Percentiles rank a stretch among this genome's conserved stretches.
These are phyloP conservation scores for Lentinula aciculospora DNA, from an alignment of 768 basidiomycete species.

Conservation along the genomic window DNA sequence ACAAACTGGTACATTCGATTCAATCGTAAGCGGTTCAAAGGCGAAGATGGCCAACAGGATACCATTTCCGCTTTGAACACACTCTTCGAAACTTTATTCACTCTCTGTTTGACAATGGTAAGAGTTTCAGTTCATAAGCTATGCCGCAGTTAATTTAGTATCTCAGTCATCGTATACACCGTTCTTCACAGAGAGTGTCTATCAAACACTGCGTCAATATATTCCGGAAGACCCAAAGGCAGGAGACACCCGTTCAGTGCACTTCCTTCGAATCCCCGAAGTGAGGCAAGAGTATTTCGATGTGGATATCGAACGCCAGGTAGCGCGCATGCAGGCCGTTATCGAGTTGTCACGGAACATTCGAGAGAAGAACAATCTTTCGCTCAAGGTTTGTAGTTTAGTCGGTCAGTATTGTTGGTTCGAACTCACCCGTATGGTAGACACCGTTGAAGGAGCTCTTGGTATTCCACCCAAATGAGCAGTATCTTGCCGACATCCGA, in stretches of 20 bases:
- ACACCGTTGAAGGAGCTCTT: slow-evolving; percentile 89
- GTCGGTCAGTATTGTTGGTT: background rate
- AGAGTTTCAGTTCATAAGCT: slow-evolving; percentile 16
- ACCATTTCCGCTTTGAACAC: slow-evolving; percentile 88
- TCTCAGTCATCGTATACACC: slow-evolving; percentile 89
- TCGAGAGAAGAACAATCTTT: slow-evolving; percentile 81
- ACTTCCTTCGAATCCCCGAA: slow-evolving; percentile 92
- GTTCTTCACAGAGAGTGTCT: slow-evolving; percentile 94
- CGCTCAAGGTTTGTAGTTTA: slow-evolving; percentile 71
- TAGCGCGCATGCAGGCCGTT: slow-evolving; percentile 90
- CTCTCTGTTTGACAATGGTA: slow-evolving; percentile 93
- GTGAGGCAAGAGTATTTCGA: slow-evolving; percentile 96
- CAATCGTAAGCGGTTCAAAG: slow-evolving; percentile 93
- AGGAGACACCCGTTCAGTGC: slow-evolving; percentile 85
- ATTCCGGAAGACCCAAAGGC: slow-evolving; percentile 70
- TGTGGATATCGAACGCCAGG: slow-evolving; percentile 87
- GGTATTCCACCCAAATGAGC: slow-evolving; percentile 84
- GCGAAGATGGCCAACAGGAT: slow-evolving; percentile 87
- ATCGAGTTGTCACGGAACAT: slow-evolving; percentile 89
- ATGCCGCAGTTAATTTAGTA: slow-evolving; percentile 4
- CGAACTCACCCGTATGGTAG: slow-evolving; percentile 32
- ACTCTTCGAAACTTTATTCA: slow-evolving; percentile 91
- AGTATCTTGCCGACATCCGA: slow-evolving; percentile 82
- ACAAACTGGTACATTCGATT: slow-evolving; percentile 99
- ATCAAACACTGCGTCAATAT: slow-evolving; percentile 83